Conservation (phyloP, 2,329 filamentous ascomycete species). For the Helminthosporium solani region DNA sequence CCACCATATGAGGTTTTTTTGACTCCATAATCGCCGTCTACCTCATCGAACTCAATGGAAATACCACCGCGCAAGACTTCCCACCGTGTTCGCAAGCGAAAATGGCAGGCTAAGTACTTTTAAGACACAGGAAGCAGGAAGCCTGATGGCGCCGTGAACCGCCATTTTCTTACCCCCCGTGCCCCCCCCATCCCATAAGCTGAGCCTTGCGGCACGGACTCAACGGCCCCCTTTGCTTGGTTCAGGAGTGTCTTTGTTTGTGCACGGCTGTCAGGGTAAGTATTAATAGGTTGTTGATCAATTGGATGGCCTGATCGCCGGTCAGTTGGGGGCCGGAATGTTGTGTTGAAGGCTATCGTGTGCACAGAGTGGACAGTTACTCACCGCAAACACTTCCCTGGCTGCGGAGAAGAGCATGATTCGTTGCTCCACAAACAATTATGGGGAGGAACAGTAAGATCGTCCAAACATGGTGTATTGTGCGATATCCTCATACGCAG, state of each 20-base stretch:
- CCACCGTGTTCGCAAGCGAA: not conserved
- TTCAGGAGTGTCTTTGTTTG: not conserved
- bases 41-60: not conserved
- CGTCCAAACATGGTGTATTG: too few species aligned
- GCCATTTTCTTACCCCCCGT: not conserved
- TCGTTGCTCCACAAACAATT: too few species aligned
- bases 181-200: not conserved
- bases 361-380: too few species aligned
- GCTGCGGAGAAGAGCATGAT: too few species aligned
- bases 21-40: slow-evolving; percentile 7
- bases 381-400: too few species aligned
- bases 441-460: too few species aligned
- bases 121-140: not conserved
- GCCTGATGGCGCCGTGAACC: not conserved
- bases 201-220: not conserved
- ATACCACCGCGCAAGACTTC: not conserved
- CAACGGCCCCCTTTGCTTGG: too few species aligned
- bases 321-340: too few species aligned
- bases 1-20: slow-evolving; percentile 34
- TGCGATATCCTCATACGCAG: too few species aligned
- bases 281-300: not conserved
- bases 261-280: not conserved
- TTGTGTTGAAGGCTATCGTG: too few species aligned
- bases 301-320: not conserved
- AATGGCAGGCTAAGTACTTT: not conserved